These are phyloP conservation scores for Fagus crenata DNA, from an alignment of 306 rosid species.

Conservation along the genomic window DNA sequence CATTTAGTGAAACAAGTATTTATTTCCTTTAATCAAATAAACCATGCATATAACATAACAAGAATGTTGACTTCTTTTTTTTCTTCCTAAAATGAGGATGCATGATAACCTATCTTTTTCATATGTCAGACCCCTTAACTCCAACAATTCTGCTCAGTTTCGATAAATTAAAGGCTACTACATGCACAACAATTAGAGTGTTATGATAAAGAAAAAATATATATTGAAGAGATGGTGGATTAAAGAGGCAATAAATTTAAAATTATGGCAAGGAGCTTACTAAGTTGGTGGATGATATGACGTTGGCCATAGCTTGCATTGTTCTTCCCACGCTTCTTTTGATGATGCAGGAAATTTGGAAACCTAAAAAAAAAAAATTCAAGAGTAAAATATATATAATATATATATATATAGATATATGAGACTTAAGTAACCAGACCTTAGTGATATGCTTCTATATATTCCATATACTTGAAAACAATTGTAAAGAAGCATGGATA, in stretches of 20 bases:
- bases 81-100: not conserved
- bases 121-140: not conserved
- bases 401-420: too few relatives aligned
- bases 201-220: not conserved
- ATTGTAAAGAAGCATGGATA: conserved; percentile 16
- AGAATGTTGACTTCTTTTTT: not conserved
- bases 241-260: conserved; percentile 3
- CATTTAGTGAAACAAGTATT: not conserved
- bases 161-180: not conserved
- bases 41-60: not conserved
- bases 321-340: conserved; percentile 98
- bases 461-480: conserved; percentile 13
- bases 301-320: conserved; percentile 94
- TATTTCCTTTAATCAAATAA: not conserved
- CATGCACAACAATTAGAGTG: conserved; percentile 1
- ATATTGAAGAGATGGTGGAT: not conserved
- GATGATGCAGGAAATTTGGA: conserved; percentile 75
- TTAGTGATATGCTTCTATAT: not conserved
- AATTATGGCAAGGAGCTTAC: conserved; percentile 44
- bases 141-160: not conserved
- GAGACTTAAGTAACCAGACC: not conserved
- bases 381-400: too few relatives aligned
- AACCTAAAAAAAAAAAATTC: conserved; percentile 55
- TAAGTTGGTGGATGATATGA: conserved; percentile 93
- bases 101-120: not conserved